Percentiles rank a stretch among this genome's conserved stretches.
Evolutionary conservation across 164 flowering plant genomes (phyloP).

Genomic region (Berberis thunbergii): DNA sequence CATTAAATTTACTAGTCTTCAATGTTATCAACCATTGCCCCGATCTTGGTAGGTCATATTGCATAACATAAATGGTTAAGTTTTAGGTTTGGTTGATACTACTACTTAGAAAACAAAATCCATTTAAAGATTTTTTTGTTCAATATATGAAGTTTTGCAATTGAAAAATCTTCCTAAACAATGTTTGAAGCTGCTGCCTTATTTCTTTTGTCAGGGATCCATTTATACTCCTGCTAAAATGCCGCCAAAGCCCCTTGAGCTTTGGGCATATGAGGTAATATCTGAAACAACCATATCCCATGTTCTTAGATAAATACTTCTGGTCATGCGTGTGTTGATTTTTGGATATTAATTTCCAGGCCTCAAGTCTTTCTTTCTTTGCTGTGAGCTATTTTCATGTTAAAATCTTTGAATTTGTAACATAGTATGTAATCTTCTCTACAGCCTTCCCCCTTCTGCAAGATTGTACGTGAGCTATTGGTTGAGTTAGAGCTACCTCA

Average conservation of each 20-base stretch:
- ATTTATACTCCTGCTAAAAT: slow-evolving; percentile 62
- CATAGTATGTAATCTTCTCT: slow-evolving; percentile 3
- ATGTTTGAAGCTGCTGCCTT: background rate
- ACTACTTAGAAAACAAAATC: no score
- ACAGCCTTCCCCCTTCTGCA: slow-evolving; percentile 96
- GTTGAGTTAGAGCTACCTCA: slow-evolving; percentile 95
- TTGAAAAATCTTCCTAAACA: background rate
- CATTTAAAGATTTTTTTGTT: no score
- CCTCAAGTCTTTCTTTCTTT: background rate
- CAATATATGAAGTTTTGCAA: background rate
- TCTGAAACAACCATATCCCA: background rate
- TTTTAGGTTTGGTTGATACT: no score
- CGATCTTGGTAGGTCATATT: no score
- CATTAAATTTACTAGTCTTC: no score
- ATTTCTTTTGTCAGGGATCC: slow-evolving; percentile 48
- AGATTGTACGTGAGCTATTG: slow-evolving; percentile 84
- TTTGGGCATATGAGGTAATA: slow-evolving; percentile 97
- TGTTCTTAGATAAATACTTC: background rate
- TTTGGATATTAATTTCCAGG: background rate
- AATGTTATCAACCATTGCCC: no score
- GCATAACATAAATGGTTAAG: no score
- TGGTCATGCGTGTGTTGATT: background rate
- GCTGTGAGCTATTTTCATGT: background rate
- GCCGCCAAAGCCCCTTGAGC: slow-evolving; percentile 77
- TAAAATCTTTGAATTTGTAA: background rate